phyloP scores from a whole-genome alignment of 2,329 filamentous ascomycete genomes.

The Venturia oleaginea region DNA sequence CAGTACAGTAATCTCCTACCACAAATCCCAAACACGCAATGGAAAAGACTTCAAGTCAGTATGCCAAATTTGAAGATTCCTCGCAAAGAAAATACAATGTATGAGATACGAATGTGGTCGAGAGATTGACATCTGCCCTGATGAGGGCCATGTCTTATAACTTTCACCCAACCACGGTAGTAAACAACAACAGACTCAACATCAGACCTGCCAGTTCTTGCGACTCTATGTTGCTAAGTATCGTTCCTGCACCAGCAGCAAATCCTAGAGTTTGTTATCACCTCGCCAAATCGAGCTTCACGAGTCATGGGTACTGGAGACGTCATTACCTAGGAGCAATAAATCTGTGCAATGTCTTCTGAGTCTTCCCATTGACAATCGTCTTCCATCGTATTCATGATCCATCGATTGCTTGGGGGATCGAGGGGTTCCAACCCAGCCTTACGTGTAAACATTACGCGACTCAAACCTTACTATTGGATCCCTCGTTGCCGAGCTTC shows the following conservation, averaged over 20 bases:
- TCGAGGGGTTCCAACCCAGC: not conserved
- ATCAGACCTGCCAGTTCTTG: not conserved
- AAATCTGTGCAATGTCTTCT: too few relatives aligned
- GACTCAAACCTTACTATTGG: not conserved
- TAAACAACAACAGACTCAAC: not conserved
- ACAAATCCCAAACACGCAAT: too few relatives aligned
- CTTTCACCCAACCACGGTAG: not conserved
- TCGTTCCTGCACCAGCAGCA: too few relatives aligned
- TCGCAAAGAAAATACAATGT: too few relatives aligned
- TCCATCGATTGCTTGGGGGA: not conserved
- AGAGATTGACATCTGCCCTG: too few relatives aligned
- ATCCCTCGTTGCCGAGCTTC: too few relatives aligned
- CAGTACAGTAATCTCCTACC: too few relatives aligned
- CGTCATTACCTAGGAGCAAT: not conserved
- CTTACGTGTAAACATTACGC: not conserved
- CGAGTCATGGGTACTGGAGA: not conserved
- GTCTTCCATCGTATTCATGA: not conserved
- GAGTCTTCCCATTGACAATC: not conserved
- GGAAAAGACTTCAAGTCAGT: too few relatives aligned
- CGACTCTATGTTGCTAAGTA: not conserved
- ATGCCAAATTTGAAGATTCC: too few relatives aligned
- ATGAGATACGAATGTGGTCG: not conserved
- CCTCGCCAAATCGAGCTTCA: not conserved
- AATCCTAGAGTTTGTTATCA: not conserved
- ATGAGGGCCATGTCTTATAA: too few relatives aligned